Evolutionary conservation across 1,139 yeast genomes (phyloP).

Genomic region (Saccharomyces hybrid): DNA sequence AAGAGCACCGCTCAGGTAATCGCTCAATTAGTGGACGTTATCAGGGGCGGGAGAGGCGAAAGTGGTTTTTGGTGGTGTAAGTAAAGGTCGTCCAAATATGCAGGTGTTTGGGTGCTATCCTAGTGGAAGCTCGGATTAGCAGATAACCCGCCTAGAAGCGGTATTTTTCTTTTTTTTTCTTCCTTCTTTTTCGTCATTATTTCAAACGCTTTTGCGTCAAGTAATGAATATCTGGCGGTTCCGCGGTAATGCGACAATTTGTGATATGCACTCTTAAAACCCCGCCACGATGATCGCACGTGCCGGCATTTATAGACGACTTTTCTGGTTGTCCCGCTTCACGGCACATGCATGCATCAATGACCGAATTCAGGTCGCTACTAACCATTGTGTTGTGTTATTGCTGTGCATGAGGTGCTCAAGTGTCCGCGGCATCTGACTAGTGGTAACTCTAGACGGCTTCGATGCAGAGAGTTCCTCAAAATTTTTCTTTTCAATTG

Average conservation of each 20-base stretch:
- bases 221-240: not conserved
- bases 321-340: not conserved
- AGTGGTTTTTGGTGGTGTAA: not conserved
- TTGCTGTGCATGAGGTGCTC: not conserved
- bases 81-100: not conserved
- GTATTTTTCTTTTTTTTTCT: not conserved
- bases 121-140: not conserved
- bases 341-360: not conserved
- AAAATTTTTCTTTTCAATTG: not conserved
- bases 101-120: not conserved
- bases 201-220: not conserved
- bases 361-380: not conserved
- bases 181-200: not conserved
- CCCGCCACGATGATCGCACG: not conserved
- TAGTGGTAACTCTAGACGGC: not conserved
- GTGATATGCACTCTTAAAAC: not conserved
- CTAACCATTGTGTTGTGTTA: not conserved
- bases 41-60: not conserved
- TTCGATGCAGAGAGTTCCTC: not conserved
- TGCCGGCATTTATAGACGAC: not conserved
- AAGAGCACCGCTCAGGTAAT: conserved; percentile 1
- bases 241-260: not conserved
- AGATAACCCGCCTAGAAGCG: not conserved
- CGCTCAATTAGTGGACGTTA: not conserved
- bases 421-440: not conserved